Conservation (phyloP, 2,329 filamentous ascomycete species). For the Claviceps purpurea region DNA sequence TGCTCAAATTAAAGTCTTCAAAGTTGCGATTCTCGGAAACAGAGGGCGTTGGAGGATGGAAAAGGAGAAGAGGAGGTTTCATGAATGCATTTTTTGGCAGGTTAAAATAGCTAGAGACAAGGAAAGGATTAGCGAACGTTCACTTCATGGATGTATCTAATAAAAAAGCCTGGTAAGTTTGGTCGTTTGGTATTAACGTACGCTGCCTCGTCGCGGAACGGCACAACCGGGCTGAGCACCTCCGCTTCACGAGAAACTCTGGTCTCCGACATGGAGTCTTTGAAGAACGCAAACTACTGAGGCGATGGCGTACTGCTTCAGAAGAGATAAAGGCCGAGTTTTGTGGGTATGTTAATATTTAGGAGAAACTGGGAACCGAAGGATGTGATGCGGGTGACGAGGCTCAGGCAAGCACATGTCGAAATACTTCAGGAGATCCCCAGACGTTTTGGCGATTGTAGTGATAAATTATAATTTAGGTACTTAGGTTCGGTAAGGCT, state of each 20-base stretch:
- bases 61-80: constrained; percentile 9
- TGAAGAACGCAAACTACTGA: background rate
- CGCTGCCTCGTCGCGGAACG: constrained; percentile 11
- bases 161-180: background rate
- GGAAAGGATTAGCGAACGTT: background rate
- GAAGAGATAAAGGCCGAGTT: background rate
- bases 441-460: background rate
- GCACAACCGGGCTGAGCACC: background rate
- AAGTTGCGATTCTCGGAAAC: background rate
- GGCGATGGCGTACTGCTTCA: background rate
- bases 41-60: constrained; percentile 7
- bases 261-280: constrained; percentile 11
- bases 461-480: background rate
- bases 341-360: background rate
- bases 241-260: constrained; percentile 1
- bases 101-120: constrained; percentile 18
- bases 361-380: background rate
- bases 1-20: background rate
- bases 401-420: background rate
- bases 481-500: background rate
- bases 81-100: constrained; percentile 11
- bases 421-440: background rate
- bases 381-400: background rate
- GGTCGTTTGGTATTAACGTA: constrained; percentile 7
- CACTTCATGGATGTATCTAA: background rate